Evolutionary conservation across 176 grass and related monocot genomes (phyloP), one percentile per base, ranked within the genome.

Genomic region (Panicum miliaceum): DNA sequence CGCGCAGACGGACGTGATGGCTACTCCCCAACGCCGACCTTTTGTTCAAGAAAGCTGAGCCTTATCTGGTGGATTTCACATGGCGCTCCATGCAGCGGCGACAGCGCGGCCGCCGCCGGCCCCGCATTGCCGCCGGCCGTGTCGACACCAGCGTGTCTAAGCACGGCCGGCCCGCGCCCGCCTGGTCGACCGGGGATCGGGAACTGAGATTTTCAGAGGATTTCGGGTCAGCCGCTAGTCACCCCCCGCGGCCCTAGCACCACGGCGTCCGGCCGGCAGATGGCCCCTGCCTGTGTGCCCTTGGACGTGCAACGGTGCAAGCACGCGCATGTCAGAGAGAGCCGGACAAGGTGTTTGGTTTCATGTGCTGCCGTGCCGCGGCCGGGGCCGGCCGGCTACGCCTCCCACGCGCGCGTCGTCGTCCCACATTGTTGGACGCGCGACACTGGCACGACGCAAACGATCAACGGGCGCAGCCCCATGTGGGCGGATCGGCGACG

Each of bases 381-480:
- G 4, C 40, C 40, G 40, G 40, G 40, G 40, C 40, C 29, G 29
- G 40, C 40, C 40, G 40, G 40, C 3, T 4, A 7, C 40, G 40
- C 6, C 18, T 43, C 20, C 48, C n/a, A 71, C 63, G 18, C 34
- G 41, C 22, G 23, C 23, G 43, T 60, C 69, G 43, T 13, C 73
- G 77, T 86, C 54, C 80, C 86, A 71, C 80, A 84, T 45, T 79
- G 80, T 26, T 84, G 64, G 73, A 64, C n/a, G 23, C 32, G 32
- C 14, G 27, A 64, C 62, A 64, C 35, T 7, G 8, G 19, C 16
- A 35, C 32, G 23, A 6, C 26, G 29, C 34, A 0, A 38, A 38
- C 38, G 66, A n/a, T 1, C 36, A 7, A 45, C 25, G 60, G n/a
- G 47, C 58, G 62, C 78, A 76, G 71, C 48, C 36, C 81, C 86